Evolutionary conservation across 805 yeast species (phyloP).

Genomic region (Saccharomycopsis olivae): DNA sequence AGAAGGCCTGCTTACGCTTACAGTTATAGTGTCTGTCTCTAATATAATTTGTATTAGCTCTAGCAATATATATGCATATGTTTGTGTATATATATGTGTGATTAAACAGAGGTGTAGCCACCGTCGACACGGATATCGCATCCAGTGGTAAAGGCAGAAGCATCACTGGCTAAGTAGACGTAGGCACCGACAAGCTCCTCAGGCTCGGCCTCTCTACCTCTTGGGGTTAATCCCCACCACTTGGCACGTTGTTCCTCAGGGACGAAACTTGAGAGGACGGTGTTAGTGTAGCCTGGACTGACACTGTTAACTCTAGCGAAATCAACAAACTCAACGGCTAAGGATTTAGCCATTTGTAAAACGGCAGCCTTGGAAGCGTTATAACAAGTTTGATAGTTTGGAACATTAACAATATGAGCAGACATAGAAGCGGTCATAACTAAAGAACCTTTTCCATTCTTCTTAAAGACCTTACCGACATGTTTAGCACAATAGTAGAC

Average conservation of each 20-base stretch:
- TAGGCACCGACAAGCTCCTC: conserved; percentile 41
- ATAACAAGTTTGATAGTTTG: conserved; percentile 60
- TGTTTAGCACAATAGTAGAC: conserved; percentile 71
- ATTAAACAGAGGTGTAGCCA: conserved; percentile 26
- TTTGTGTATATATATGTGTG: no score
- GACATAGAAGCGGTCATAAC: conserved; percentile 85
- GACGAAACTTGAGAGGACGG: conserved; percentile 29
- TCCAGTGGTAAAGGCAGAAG: conserved; percentile 38
- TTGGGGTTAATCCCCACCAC: conserved; percentile 29
- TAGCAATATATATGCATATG: no score
- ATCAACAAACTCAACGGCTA: conserved; percentile 80
- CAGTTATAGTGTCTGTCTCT: no score
- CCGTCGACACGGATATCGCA: conserved; percentile 40
- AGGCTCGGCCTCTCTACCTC: conserved; percentile 38
- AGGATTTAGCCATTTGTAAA: conserved; percentile 60
- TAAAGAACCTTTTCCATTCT: conserved; percentile 61
- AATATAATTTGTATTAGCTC: no score
- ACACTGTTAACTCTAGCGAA: conserved; percentile 44
- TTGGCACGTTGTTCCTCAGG: conserved; percentile 21
- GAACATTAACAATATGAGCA: conserved; percentile 77
- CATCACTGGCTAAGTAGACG: conserved; percentile 39
- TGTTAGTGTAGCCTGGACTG: conserved; percentile 40
- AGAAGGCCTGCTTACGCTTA: no score
- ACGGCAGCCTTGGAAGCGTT: conserved; percentile 54
- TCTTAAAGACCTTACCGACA: conserved; percentile 59